Evolutionary conservation across 2,329 filamentous ascomycete species (phyloP), one percentile per base, ranked within the genome.

Genomic region (Corniculantispora saksenae): DNA sequence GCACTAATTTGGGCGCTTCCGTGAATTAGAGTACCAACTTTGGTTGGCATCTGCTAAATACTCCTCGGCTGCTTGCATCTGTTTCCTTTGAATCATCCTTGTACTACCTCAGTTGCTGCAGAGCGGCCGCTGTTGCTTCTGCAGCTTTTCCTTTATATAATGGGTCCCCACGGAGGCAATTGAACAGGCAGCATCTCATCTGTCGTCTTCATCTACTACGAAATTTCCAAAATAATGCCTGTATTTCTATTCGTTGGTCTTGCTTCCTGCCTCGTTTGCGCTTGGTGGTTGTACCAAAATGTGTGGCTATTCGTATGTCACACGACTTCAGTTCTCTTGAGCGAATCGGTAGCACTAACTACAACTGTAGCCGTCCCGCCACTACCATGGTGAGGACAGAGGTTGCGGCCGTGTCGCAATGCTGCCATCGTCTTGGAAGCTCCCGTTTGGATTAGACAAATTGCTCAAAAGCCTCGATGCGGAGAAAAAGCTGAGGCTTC

Each of bases 381-480:
- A 62, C 13, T 21, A 62, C n/a, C 60, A 62, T 48, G 60, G 60
- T 0, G 60, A 62, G 38, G 48, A 55, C 38, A 27, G 50, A 54
- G 60, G 60, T 17, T 62, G 60, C 27, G 63, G 63, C 15, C 63
- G 63, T n/a, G 43, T 65, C 9, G 45, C 23, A 3, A 65, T 65
- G 48, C 63, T 65, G 8, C 47, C 25, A 4, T 56, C 63, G 15
- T 45, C 32, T 8, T 65, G 48, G 63, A 61, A 48, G 35, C 56
- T 61, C 2, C 63, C 63, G 8, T 65, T 65, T 25, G 63, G 63
- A 23, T 15, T 65, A 7, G 63, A 56, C 56, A 65, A 65, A 10
- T 35, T 65, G 27, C 48, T 62, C 15, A 55, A 62, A 45, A 45
- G 15, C 17, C 50, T 55, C 13, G 35, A 55, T 43, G 60, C 60